phyloP scores from a whole-genome alignment of 2,329 filamentous ascomycete species.

The Colletotrichum karsti region DNA sequence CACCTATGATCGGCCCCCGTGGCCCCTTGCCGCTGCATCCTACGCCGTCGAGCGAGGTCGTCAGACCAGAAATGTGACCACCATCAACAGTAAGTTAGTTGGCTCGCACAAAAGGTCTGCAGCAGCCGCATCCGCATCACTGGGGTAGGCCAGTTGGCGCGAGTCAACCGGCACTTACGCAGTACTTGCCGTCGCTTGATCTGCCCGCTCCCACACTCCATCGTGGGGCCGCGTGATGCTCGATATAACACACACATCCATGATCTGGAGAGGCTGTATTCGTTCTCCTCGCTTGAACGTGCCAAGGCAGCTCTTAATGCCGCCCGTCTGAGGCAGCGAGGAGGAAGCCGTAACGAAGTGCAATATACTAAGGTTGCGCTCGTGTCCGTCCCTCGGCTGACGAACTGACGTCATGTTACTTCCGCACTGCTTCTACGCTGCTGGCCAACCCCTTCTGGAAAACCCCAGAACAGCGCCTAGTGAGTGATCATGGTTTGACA shows the following conservation, averaged over 20 bases:
- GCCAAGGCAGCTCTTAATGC: slow-evolving; percentile 13
- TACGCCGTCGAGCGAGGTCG: background rate
- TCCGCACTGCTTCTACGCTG: background rate
- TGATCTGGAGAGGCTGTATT: background rate
- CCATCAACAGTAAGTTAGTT: no score
- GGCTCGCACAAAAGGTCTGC: background rate
- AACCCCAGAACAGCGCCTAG: background rate
- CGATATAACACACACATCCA: background rate
- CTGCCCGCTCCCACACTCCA: slow-evolving; percentile 6
- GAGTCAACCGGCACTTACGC: slow-evolving; percentile 23
- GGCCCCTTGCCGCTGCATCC: background rate
- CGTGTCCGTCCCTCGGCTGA: background rate
- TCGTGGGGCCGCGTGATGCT: slow-evolving; percentile 3
- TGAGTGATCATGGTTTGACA: background rate
- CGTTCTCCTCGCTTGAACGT: background rate
- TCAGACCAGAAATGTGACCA: slow-evolving; percentile 9
- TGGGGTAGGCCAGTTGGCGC: slow-evolving; percentile 16
- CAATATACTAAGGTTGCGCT: background rate
- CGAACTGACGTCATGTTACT: slow-evolving; percentile 19
- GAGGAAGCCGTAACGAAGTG: background rate
- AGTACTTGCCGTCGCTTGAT: slow-evolving; percentile 16
- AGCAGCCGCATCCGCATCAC: slow-evolving; percentile 9
- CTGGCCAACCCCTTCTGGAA: slow-evolving; percentile 6
- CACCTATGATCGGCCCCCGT: slow-evolving; percentile 11
- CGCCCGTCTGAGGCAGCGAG: background rate